Percentiles rank a stretch among this genome's conserved stretches.
Evolutionary conservation across 306 rosid species (phyloP).

Genomic region (Hippophae rhamnoides): DNA sequence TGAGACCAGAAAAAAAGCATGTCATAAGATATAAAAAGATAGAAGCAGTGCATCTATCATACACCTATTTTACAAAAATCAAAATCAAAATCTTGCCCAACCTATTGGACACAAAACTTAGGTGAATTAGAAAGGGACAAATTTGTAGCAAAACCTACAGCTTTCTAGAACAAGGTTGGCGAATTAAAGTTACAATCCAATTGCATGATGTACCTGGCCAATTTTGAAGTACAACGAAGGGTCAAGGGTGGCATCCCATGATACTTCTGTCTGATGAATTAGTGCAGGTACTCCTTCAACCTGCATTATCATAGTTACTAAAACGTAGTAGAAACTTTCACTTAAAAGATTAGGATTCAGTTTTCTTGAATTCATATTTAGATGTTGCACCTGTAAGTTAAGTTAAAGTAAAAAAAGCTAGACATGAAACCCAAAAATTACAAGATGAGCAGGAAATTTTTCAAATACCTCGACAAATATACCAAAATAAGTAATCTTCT

Average conservation of each 20-base stretch:
- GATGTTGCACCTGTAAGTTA: background rate
- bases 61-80: background rate
- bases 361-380: conserved; percentile 15
- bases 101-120: background rate
- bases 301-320: conserved; percentile 31
- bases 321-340: conserved; percentile 11
- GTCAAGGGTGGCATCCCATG: conserved; percentile 85
- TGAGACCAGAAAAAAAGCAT: conserved; percentile 24
- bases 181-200: background rate
- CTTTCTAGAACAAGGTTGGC: background rate
- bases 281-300: conserved; percentile 81
- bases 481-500: conserved; percentile 82
- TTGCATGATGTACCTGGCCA: conserved; percentile 58
- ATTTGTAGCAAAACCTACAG: background rate
- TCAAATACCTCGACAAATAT: conserved; percentile 79
- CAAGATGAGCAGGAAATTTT: conserved; percentile 16
- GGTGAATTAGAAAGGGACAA: too few relatives aligned
- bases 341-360: conserved; percentile 5
- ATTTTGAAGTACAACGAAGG: conserved; percentile 68
- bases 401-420: background rate
- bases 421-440: conserved; percentile 3
- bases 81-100: background rate
- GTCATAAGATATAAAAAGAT: conserved; percentile 19
- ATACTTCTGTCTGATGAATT: conserved; percentile 85
- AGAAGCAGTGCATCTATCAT: background rate